A percentile compares a stretch with the other conserved stretches of the same genome.
These are phyloP conservation scores for Chaetomium fimeti DNA, from an alignment of 495 filamentous ascomycete genomes.

Conservation along the genomic window DNA sequence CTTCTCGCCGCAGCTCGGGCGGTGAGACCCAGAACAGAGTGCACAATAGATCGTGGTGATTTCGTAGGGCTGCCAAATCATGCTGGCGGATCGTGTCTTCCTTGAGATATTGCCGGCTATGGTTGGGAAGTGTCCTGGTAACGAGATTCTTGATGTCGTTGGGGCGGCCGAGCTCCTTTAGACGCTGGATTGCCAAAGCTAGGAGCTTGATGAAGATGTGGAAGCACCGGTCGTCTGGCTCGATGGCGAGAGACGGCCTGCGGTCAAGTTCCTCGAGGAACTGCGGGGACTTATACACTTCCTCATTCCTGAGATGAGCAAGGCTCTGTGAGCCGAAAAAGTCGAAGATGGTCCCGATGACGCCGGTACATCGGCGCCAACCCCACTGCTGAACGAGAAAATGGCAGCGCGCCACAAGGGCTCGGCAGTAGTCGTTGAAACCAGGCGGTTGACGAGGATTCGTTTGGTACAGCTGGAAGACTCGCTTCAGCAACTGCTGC, in stretches of 20 bases:
- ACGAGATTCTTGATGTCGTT: constrained; percentile 77
- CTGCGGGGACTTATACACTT: constrained; percentile 67
- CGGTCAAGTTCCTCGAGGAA: constrained; percentile 74
- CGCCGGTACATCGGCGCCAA: constrained; percentile 75
- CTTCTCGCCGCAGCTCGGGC: constrained; percentile 62
- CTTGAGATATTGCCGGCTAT: constrained; percentile 81
- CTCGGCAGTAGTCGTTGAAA: constrained; percentile 79
- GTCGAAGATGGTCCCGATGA: constrained; percentile 81
- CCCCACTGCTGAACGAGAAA: constrained; percentile 78
- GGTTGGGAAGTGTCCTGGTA: constrained; percentile 81
- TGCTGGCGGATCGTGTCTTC: constrained; percentile 69
- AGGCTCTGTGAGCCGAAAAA: constrained; percentile 81
- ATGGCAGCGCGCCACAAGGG: constrained; percentile 72
- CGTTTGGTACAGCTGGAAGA: constrained; percentile 63
- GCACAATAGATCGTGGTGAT: constrained; percentile 90
- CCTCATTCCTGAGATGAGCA: constrained; percentile 72
- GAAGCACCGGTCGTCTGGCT: constrained; percentile 78
- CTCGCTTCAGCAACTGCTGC: constrained; percentile 61
- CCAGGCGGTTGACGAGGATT: constrained; percentile 58
- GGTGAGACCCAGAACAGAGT: constrained; percentile 87
- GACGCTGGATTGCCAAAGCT: constrained; percentile 62
- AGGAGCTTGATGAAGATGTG: constrained; percentile 89
- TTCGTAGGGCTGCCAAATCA: constrained; percentile 82
- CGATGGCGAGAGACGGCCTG: constrained; percentile 59
- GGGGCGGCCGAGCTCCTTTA: constrained; percentile 56